Conservation (phyloP, 306 rosid species). For the Acacia melanoxylon region DNA sequence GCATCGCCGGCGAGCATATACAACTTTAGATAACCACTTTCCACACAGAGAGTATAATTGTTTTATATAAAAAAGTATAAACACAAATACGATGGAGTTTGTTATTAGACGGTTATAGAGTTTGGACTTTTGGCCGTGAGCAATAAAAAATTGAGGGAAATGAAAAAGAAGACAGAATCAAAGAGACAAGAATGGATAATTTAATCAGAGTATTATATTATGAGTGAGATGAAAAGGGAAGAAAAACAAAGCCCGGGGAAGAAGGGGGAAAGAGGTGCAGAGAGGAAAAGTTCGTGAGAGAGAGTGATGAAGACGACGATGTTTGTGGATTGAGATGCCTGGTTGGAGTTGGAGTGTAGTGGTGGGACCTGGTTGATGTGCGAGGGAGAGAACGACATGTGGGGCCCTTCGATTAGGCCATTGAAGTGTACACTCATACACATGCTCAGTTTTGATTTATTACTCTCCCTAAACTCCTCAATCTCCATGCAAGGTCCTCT, state of each 20-base stretch:
- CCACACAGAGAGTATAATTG: neutral
- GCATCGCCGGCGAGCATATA: constrained; percentile 95
- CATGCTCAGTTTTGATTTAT: neutral
- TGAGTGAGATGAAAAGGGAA: neutral
- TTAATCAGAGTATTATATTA: constrained; percentile 15
- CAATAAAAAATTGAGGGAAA: neutral
- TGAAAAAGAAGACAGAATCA: constrained; percentile 10
- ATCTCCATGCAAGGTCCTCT: neutral
- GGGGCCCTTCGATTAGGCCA: constrained; percentile 29
- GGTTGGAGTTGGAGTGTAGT: neutral
- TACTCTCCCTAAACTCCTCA: neutral
- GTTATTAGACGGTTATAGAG: constrained; percentile 9
- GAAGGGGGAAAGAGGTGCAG: neutral
- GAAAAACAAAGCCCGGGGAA: neutral
- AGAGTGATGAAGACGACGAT: neutral
- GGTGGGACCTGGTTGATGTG: neutral
- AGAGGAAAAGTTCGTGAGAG: constrained; percentile 3
- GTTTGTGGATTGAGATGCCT: neutral
- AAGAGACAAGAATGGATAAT: constrained; percentile 13
- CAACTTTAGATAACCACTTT: neutral
- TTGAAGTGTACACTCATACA: neutral
- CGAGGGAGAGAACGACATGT: neutral
- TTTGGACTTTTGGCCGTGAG: constrained; percentile 31
- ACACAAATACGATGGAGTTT: neutral
- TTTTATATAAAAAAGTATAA: neutral